Conservation (phyloP, 2,329 filamentous ascomycete genomes). For the Monilinia vaccinii-corymbosi region DNA sequence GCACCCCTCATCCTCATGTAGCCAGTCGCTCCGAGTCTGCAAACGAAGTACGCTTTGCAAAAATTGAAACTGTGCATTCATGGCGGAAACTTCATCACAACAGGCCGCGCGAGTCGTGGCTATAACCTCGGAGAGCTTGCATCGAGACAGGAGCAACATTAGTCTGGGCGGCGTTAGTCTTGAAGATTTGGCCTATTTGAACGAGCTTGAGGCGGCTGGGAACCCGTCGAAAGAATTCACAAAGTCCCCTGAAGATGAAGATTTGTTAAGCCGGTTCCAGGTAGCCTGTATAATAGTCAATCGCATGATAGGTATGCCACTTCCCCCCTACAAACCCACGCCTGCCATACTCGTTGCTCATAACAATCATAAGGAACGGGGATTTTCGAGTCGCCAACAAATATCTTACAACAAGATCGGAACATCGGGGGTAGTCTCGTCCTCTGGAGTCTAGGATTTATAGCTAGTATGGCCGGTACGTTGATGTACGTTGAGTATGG, state of each 20-base stretch:
- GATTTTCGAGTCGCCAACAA: conserved; percentile 42
- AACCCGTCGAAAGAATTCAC: conserved; percentile 1
- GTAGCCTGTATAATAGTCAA: conserved; percentile 4
- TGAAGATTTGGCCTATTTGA: neutral
- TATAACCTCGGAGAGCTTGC: neutral
- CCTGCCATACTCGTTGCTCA: neutral
- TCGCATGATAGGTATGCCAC: conserved; percentile 6
- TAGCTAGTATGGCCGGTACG: conserved; percentile 20
- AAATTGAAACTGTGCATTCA: neutral
- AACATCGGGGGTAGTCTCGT: conserved; percentile 44
- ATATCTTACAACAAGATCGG: conserved; percentile 37
- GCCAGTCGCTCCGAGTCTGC: neutral
- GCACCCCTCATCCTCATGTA: neutral
- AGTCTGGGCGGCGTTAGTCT: neutral
- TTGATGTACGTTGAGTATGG: conserved; percentile 38
- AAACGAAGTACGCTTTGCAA: neutral
- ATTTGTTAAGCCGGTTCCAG: conserved; percentile 8
- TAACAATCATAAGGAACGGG: conserved; percentile 16
- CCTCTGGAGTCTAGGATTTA: conserved; percentile 42
- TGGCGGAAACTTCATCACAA: neutral
- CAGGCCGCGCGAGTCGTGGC: neutral
- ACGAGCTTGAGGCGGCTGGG: neutral
- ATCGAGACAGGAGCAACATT: neutral
- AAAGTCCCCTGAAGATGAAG: neutral
- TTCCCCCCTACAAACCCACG: too few relatives aligned